Evolutionary conservation across 1,139 yeast species (phyloP).

Genomic region (Magnusiomyces ingens): DNA sequence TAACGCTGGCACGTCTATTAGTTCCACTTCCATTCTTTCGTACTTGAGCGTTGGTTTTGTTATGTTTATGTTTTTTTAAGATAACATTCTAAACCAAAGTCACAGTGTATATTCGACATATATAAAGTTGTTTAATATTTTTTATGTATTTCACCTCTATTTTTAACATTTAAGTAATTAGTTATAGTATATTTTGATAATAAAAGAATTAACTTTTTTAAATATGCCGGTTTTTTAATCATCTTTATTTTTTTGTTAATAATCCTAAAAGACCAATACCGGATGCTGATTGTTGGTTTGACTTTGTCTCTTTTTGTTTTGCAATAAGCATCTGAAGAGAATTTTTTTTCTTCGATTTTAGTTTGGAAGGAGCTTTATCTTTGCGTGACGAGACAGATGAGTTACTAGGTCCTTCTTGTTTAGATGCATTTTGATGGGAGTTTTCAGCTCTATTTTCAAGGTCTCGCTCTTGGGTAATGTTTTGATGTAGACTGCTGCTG

Average conservation of each 20-base stretch:
- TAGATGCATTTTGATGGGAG: background rate
- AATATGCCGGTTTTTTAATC: too few relatives aligned
- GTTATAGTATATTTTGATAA: background rate
- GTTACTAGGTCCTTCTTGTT: background rate
- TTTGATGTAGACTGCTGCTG: background rate
- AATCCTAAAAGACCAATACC: background rate
- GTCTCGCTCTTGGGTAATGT: background rate
- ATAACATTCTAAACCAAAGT: too few relatives aligned
- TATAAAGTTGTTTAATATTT: background rate
- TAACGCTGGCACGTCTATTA: too few relatives aligned
- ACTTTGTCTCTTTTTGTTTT: slow-evolving; percentile 1
- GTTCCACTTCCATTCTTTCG: too few relatives aligned
- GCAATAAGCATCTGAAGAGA: slow-evolving; percentile 1
- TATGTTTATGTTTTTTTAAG: too few relatives aligned
- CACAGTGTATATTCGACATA: background rate
- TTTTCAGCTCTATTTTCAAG: background rate
- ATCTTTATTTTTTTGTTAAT: background rate
- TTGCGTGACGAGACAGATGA: background rate
- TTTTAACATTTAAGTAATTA: background rate
- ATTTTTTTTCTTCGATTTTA: slow-evolving; percentile 1
- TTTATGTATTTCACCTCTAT: background rate
- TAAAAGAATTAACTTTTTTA: background rate
- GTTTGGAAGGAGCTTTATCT: background rate
- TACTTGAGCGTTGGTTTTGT: too few relatives aligned
- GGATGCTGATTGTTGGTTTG: background rate